Base-by-base conservation (phyloP, 2,329 filamentous ascomycete genomes). In the Zelopaecilomyces penicillatus region DNA sequence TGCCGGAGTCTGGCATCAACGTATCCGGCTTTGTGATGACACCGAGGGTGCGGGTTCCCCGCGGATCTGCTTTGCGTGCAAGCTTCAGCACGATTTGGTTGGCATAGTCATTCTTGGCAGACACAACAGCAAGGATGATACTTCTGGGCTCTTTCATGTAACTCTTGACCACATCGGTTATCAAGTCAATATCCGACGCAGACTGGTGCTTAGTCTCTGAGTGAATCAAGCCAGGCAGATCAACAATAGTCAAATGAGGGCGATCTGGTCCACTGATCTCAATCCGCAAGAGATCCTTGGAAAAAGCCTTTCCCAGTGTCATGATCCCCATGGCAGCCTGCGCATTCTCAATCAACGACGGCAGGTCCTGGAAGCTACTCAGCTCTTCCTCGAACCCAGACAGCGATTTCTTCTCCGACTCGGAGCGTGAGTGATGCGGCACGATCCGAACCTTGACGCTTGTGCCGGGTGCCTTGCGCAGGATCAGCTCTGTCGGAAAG, bases 121-220 rank as follows among this genome's bases (percentile, higher is more conserved):
- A 75, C 0, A 82, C 66, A 0, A 81, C 73, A 0, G 79, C 73
- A 0, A 84, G 65, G 5, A 83, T 79, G 45, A 85, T 78, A 48
- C 71, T 82, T 5, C 77, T 62, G 0, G 65, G 58, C 5, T 75
- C 66, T 12, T 59, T 56, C 68, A 86, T 82, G 55, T 85, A 86
- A 0, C 57, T 56, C 5, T 69, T 52, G 3, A 80, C 74, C 3
- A 82, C 62, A 0, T 67, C 54, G 3, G 61, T 53, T 5, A 82
- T 71, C 1, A 71, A 48, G 5, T 66, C 54, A 1, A 70, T 65
- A 39, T 75, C 73, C 2, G 56, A 54, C 4, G 58, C 60, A 1
- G 67, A 68, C 50, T 79, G 71, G 1, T 68, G 58, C 41, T 68
- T 69, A 26, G 63, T 73, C 35, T 67, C 63, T 0, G 66, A 65